A percentile compares a stretch with the other conserved stretches of the same genome.
Conservation (phyloP, 306 rosid genomes). For the Purshia tridentata region DNA sequence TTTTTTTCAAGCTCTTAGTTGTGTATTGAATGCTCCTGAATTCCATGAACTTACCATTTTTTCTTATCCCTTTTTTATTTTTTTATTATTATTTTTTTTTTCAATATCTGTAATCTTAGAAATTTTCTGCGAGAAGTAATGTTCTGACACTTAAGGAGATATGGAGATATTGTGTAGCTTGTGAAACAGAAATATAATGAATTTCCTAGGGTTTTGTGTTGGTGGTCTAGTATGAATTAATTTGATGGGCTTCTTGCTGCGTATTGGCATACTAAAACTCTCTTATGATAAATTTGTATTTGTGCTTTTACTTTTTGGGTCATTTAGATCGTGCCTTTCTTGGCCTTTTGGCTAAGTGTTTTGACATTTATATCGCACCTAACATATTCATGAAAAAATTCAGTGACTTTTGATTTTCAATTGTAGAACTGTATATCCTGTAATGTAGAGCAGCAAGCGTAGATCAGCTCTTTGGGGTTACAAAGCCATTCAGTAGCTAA, state of each 20-base stretch:
- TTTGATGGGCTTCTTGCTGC: not conserved
- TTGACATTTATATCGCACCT: not conserved
- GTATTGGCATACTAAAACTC: not conserved
- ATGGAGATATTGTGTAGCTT: not conserved
- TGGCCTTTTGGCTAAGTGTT: too few species aligned
- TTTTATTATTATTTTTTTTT: not conserved
- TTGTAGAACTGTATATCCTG: not conserved
- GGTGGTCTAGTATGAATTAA: not conserved
- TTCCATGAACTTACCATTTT: not conserved
- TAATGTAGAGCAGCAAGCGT: not conserved
- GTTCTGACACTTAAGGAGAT: not conserved
- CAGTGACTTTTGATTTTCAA: not conserved
- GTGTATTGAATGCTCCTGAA: not conserved
- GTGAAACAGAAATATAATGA: not conserved
- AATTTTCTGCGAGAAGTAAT: not conserved
- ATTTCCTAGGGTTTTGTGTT: not conserved
- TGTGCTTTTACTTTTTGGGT: slow-evolving; percentile 2
- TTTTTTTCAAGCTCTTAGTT: not conserved
- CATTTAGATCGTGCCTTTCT: not conserved
- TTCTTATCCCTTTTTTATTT: not conserved
- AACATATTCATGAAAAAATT: not conserved
- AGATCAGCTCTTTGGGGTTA: not conserved
- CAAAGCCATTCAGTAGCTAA: not conserved
- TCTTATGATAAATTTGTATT: not conserved
- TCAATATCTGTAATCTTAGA: not conserved